These are phyloP conservation scores for Pisolithus sp. DNA, from an alignment of 768 basidiomycete genomes.

Conservation along the genomic window DNA sequence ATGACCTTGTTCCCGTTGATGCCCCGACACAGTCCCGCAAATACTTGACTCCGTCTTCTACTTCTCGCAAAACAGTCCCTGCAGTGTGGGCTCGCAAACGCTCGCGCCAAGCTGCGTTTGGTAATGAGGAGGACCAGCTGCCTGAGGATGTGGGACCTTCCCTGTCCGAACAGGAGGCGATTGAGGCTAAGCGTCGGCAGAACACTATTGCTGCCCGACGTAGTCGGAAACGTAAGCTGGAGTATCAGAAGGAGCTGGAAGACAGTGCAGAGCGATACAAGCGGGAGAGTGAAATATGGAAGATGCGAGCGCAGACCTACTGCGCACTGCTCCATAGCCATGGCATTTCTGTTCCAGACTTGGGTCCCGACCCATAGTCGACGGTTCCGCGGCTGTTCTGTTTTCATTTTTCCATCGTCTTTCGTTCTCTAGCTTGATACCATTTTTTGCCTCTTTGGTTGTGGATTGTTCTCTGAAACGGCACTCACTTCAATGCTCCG, in stretches of 20 bases:
- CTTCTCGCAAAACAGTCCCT: constrained; percentile 75
- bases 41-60: constrained; percentile 67
- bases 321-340: constrained; percentile 52
- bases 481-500: constrained; percentile 39
- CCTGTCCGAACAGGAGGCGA: constrained; percentile 56
- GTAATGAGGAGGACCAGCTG: constrained; percentile 46
- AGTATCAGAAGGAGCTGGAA: constrained; percentile 63
- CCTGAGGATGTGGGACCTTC: constrained; percentile 38
- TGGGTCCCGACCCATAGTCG: constrained; percentile 26
- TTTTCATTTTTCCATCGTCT: constrained; percentile 7
- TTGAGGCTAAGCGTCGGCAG: constrained; percentile 71
- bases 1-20: constrained; percentile 57
- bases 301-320: constrained; percentile 40
- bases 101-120: constrained; percentile 40
- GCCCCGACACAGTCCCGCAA: constrained; percentile 77
- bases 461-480: background rate
- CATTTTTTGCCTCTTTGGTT: constrained; percentile 10
- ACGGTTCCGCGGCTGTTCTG: background rate
- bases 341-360: constrained; percentile 50
- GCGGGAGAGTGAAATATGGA: constrained; percentile 59
- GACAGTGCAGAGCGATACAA: constrained; percentile 45
- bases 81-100: constrained; percentile 65
- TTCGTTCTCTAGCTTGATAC: constrained; percentile 3
- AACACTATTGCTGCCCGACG: constrained; percentile 85
- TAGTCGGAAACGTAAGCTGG: constrained; percentile 67